Evolutionary conservation across 2,329 filamentous ascomycete genomes (phyloP).

Genomic region (Reticulascus tulasneorum): DNA sequence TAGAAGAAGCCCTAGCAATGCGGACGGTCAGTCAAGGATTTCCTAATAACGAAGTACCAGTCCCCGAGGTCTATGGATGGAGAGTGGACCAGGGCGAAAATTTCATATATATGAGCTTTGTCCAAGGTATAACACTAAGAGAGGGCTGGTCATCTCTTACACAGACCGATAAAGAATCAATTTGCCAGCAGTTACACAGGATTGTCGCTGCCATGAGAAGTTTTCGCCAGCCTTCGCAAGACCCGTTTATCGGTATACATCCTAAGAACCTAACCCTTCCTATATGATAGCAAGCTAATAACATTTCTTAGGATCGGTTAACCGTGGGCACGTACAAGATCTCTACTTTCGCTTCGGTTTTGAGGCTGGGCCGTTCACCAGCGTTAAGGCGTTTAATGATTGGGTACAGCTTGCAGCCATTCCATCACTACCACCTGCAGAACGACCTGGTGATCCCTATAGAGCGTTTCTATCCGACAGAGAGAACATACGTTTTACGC

Average conservation of each 20-base stretch:
- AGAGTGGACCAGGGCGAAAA: conserved; percentile 9
- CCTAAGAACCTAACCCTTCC: background rate
- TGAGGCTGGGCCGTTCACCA: conserved; percentile 14
- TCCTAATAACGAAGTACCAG: conserved; percentile 7
- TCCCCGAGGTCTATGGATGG: conserved; percentile 32
- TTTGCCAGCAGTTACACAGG: conserved; percentile 13
- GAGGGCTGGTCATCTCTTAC: conserved; percentile 13
- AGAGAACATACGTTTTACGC: background rate
- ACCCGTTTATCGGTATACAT: conserved; percentile 3
- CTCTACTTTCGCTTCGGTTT: conserved; percentile 16
- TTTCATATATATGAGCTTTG: conserved; percentile 22
- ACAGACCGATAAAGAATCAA: conserved; percentile 18
- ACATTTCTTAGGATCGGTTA: background rate
- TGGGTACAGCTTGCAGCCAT: background rate
- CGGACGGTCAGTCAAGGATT: background rate
- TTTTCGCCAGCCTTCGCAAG: conserved; percentile 10
- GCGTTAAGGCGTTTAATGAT: background rate
- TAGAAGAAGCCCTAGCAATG: background rate
- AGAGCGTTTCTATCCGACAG: background rate
- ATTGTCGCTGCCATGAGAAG: conserved; percentile 7
- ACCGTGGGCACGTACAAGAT: conserved; percentile 12
- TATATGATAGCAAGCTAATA: background rate
- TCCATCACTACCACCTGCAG: background rate
- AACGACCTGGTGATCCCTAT: background rate
- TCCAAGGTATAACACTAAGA: conserved; percentile 18